A percentile compares a stretch with the other conserved stretches of the same genome.
These are phyloP conservation scores for Boletellus emodensis DNA, from an alignment of 768 basidiomycete genomes.

Conservation along the genomic window DNA sequence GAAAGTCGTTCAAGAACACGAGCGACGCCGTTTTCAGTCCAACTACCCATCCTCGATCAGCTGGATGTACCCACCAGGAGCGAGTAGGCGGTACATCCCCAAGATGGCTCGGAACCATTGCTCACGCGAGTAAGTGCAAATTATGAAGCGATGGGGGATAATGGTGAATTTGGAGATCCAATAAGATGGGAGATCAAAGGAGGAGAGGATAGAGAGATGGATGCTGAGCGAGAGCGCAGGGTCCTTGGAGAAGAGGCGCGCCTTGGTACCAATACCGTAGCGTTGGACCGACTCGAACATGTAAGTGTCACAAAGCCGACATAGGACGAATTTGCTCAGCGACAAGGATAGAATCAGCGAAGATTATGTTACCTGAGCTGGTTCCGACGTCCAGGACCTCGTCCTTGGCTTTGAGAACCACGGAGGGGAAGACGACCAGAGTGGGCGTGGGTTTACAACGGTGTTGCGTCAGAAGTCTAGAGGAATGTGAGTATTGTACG, in stretches of 20 bases:
- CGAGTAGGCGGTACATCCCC: slow-evolving; percentile 31
- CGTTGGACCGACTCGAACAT: slow-evolving; percentile 24
- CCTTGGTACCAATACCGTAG: too few species aligned
- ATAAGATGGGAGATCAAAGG: slow-evolving; percentile 29
- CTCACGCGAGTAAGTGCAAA: slow-evolving; percentile 23
- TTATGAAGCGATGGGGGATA: slow-evolving; percentile 30
- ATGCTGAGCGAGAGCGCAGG: slow-evolving; percentile 4
- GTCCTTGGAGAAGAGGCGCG: slow-evolving; percentile 15
- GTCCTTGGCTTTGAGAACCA: slow-evolving; percentile 11
- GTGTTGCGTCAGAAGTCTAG: slow-evolving; percentile 16
- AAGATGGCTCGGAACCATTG: slow-evolving; percentile 26
- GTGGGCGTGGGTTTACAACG: slow-evolving; percentile 15
- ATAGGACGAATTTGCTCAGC: too few species aligned
- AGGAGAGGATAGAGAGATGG: slow-evolving; percentile 21
- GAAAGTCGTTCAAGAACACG: too few species aligned
- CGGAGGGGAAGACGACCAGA: slow-evolving; percentile 18
- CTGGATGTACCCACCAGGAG: slow-evolving; percentile 33
- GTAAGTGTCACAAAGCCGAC: slow-evolving; percentile 23
- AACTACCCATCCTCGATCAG: neutral
- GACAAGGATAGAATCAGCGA: too few species aligned
- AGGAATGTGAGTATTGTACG: neutral
- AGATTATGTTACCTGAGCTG: slow-evolving; percentile 16
- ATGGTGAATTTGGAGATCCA: slow-evolving; percentile 30
- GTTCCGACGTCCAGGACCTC: slow-evolving; percentile 23
- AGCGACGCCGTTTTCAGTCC: slow-evolving; percentile 4